These are phyloP conservation scores for Colletotrichum destructivum DNA, from an alignment of 2,329 filamentous ascomycete genomes.

Conservation along the genomic window DNA sequence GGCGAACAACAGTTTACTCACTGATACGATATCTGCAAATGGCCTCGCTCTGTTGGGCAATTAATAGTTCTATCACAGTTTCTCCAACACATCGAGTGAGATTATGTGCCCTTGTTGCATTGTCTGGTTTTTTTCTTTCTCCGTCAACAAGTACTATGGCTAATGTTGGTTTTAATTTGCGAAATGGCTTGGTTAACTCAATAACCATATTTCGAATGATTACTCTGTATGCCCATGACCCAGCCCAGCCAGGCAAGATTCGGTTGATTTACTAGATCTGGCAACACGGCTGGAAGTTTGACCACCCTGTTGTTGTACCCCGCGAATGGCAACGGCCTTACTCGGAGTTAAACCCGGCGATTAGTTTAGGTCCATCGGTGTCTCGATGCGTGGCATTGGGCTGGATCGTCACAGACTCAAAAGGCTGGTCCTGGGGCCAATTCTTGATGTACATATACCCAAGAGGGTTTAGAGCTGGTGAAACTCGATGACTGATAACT, in stretches of 20 bases:
- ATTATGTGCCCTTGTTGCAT: neutral
- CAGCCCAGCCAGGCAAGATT: neutral
- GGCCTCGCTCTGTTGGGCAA: neutral
- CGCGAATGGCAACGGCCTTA: neutral
- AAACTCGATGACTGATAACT: neutral
- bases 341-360: conserved; percentile 22
- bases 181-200: neutral
- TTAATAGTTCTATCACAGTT: neutral
- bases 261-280: no score
- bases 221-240: neutral
- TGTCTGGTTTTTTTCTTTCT: neutral
- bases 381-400: conserved; percentile 8
- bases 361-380: neutral
- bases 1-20: no score
- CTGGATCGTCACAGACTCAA: conserved; percentile 19
- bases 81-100: neutral
- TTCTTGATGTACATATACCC: conserved; percentile 31
- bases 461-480: neutral
- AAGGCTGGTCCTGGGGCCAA: conserved; percentile 20
- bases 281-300: neutral
- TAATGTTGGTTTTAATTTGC: neutral
- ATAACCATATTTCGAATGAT: neutral
- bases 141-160: no score
- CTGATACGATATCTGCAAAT: neutral
- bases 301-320: neutral